Percentiles rank a stretch among this genome's conserved stretches.
Conservation (phyloP, 2,329 filamentous ascomycete genomes). For the Microsporum ferrugineum region DNA sequence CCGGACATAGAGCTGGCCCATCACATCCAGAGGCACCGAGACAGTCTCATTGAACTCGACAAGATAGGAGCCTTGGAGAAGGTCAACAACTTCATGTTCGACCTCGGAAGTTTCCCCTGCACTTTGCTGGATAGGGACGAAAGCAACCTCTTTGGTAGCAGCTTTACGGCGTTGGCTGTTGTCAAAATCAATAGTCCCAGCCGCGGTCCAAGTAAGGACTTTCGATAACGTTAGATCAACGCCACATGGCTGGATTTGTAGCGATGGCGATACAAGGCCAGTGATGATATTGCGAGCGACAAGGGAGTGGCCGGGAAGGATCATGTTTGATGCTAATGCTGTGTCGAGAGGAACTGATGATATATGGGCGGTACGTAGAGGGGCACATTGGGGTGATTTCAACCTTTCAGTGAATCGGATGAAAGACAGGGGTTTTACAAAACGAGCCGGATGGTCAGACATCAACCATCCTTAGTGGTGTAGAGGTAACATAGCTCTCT, state of each 20-base stretch:
- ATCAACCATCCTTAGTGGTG: constrained; percentile 10
- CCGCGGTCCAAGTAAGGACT: constrained; percentile 15
- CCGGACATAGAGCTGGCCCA: constrained; percentile 31
- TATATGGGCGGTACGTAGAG: too few species aligned
- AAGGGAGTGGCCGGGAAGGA: neutral
- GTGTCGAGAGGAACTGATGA: too few species aligned
- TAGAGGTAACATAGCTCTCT: constrained; percentile 11
- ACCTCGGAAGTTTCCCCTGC: neutral
- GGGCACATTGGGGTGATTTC: too few species aligned
- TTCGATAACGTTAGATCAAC: constrained; percentile 19
- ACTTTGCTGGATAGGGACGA: constrained; percentile 6
- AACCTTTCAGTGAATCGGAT: neutral
- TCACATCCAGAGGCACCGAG: constrained; percentile 28
- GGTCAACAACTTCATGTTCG: constrained; percentile 9
- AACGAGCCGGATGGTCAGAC: neutral
- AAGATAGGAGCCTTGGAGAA: constrained; percentile 27
- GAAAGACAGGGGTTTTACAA: neutral
- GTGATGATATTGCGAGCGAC: constrained; percentile 7
- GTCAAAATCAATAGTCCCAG: constrained; percentile 15
- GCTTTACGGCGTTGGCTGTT: constrained; percentile 15
- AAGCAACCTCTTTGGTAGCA: constrained; percentile 6
- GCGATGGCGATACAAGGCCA: neutral
- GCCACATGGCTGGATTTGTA: constrained; percentile 16
- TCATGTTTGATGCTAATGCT: neutral
- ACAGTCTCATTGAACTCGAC: constrained; percentile 35